Evolutionary conservation across 768 basidiomycete species (phyloP), one percentile per base, ranked within the genome.

Genomic region (Cystobasidium tubakii): DNA sequence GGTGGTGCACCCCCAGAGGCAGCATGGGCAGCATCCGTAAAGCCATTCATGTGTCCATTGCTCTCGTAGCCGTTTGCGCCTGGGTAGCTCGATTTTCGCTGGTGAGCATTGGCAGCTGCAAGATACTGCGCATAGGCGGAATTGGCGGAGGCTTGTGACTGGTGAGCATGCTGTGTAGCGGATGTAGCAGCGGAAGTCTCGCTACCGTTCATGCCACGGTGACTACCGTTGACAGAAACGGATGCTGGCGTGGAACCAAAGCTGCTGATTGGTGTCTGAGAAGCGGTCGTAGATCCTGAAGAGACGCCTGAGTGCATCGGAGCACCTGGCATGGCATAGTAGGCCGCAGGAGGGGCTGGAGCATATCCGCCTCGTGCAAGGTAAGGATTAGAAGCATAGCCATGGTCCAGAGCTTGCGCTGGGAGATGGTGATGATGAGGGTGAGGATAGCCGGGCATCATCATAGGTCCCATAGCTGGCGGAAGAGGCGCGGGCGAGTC

Each of bases 341-440:
- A 60, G 6, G 57, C 57, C 29, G 57, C 57, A 2, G 57, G 57
- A 29, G 57, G 57, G 13, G 27, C 4, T 60, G 57, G 57, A 29
- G 57, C 29, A 31, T 60, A 60, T 3, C 57, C 33, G 15, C 57
- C 57, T 29, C 29, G 10, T 4, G 29, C 57, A 60, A 60, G 57
- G 29, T 60, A 60, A 29, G 57, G 57, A 23, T 60, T 60, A 6
- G 57, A 60, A 60, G 57, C 57, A 23, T 60, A 72, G 55, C 54
- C 34, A 33, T 44, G 55, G n/a, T 60, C 31, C 6, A 42, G 57
- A 33, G 66, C 21, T 71, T 76, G 15, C 73, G 80, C 75, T 79
- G 79, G 81, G 91, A 95, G 1, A 92, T 92, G 44, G 93, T 92
- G 36, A 95, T 90, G 77, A 95, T 88, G 44, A 96, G 86, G 46